Conservation (phyloP, 768 basidiomycete genomes). For the Hirschioporus abietinus region DNA sequence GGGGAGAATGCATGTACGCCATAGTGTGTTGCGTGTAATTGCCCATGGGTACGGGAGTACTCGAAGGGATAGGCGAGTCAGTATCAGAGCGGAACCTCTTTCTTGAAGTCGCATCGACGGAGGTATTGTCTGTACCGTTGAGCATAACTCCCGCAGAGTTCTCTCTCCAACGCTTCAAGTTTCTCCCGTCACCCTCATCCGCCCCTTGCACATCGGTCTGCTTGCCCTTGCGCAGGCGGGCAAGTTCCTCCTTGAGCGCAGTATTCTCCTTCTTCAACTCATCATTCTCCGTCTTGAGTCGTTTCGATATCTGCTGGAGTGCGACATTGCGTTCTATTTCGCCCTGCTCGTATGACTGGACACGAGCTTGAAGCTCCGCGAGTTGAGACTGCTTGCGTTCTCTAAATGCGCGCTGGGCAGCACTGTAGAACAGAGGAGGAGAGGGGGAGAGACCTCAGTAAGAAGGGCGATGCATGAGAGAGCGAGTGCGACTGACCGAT, state of each 20-base stretch:
- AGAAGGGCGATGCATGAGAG: constrained; percentile 4
- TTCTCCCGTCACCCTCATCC: constrained; percentile 26
- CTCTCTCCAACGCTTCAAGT: constrained; percentile 58
- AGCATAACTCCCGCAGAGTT: constrained; percentile 35
- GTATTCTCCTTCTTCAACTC: constrained; percentile 62
- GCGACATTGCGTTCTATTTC: constrained; percentile 85
- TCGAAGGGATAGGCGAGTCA: constrained; percentile 13
- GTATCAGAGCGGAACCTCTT: constrained; percentile 29
- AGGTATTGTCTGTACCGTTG: constrained; percentile 13
- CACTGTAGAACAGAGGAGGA: constrained; percentile 36
- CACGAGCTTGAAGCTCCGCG: constrained; percentile 78
- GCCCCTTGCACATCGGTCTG: constrained; percentile 35
- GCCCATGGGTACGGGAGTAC: constrained; percentile 9
- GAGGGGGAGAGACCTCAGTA: constrained; percentile 9
- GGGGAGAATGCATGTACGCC: constrained; percentile 24
- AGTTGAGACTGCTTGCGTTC: constrained; percentile 88
- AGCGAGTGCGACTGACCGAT: constrained; percentile 43
- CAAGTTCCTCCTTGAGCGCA: constrained; percentile 41
- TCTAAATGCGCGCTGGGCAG: constrained; percentile 85
- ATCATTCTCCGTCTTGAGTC: constrained; percentile 84
- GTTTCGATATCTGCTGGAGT: constrained; percentile 76
- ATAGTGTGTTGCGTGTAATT: constrained; percentile 19
- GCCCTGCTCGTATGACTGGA: constrained; percentile 85
- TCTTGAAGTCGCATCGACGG: constrained; percentile 21
- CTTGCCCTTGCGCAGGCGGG: constrained; percentile 21